Conservation (phyloP, 805 yeast species). For the Tetrapisispora arboricola region DNA sequence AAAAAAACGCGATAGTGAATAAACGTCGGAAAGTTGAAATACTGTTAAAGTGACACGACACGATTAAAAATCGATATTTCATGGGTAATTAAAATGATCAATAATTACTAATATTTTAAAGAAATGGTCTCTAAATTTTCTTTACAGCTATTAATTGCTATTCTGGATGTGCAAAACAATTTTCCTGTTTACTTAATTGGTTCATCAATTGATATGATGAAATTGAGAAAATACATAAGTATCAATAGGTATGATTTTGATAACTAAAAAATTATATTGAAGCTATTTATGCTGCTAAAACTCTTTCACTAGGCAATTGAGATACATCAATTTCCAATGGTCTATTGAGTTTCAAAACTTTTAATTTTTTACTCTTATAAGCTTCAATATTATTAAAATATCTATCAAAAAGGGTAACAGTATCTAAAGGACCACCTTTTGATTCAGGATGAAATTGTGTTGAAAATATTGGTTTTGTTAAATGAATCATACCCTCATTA, state of each 20-base stretch:
- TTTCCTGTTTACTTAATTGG: no score
- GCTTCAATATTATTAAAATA: constrained; percentile 59
- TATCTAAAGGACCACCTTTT: constrained; percentile 96
- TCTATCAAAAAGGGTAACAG: constrained; percentile 82
- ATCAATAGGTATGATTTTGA: neutral
- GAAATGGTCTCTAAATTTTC: no score
- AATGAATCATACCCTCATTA: constrained; percentile 96
- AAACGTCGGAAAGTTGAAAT: no score
- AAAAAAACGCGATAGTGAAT: no score
- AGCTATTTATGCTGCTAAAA: constrained; percentile 7
- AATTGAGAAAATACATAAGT: no score
- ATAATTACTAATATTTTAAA: no score
- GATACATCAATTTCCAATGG: constrained; percentile 15
- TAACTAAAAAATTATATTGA: neutral
- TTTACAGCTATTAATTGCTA: no score
- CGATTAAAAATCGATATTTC: no score
- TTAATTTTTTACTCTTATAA: neutral
- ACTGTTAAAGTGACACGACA: no score
- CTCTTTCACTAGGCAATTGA: constrained; percentile 26
- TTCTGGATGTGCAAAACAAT: no score
- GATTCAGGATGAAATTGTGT: constrained; percentile 99
- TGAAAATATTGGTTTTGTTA: constrained; percentile 78
- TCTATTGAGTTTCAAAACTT: constrained; percentile 7
- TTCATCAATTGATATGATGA: no score
- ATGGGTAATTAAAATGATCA: no score